Base-by-base conservation (phyloP, 495 filamentous ascomycete genomes). In the Xylaria nigripes region DNA sequence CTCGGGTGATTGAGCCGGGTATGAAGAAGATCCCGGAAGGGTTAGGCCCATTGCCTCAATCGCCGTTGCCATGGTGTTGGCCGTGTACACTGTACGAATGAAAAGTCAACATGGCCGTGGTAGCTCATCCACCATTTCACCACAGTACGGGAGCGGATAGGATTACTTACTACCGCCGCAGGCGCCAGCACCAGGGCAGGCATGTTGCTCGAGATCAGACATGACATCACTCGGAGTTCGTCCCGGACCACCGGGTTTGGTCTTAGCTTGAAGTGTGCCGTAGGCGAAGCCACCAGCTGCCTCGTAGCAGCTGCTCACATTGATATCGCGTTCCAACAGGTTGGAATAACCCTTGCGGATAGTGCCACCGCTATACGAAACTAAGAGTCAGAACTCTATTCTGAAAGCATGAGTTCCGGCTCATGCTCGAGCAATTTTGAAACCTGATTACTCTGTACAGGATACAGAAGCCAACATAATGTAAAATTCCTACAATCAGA, bases 51-150 rank as follows among this genome's bases (percentile, higher is more conserved):
- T 95, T 7, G 90, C 87, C 69, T 98, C 93, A 58, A 98, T 90
- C 13, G 90, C 90, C 0, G 90, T 94, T 5, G 89, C 87, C 91
- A 98, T 95, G 2, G 93, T 96, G 68, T 98, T 98, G 51, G 93
- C 93, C 2, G 93, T 98, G 70, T 87, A 81, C 88, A 98, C 53
- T 56, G 25, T 41, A 83, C 85, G 8, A 48, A 15, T 10, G 12
- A n/a, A n/a, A n/a, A 43, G 41, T 45, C 15, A 52, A 12, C n/a
- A 36, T 19, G 16, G 19, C n/a, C 2, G n/a, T 10, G 30, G 29
- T n/a, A 7, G 0, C 34, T 36, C 15, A 38, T 32, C 2, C 15
- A 16, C 18, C 29, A 10, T 27, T 1, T 13, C 19, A 27, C 3
- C 21, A 36, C 43, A 29, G 23, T 19, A 49, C 25, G 25, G 25